phyloP scores from a whole-genome alignment of 495 filamentous ascomycete species.

The Xylaria acuta region DNA sequence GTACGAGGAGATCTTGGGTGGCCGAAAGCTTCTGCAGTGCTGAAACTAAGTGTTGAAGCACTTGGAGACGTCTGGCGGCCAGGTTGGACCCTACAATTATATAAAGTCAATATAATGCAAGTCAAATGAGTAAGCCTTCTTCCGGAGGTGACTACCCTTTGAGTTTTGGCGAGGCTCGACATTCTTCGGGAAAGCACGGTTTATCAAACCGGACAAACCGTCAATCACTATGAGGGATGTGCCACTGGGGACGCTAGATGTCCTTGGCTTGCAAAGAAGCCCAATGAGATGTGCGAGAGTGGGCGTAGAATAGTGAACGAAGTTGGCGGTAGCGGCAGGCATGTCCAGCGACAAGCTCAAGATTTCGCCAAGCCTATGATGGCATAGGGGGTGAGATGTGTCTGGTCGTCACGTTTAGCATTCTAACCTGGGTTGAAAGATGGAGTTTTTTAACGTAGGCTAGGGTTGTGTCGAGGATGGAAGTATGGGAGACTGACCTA shows the following conservation, averaged over 20 bases:
- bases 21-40: constrained; percentile 71
- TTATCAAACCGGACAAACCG: constrained; percentile 74
- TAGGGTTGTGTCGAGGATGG: background rate
- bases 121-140: constrained; percentile 30
- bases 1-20: constrained; percentile 68
- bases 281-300: constrained; percentile 79
- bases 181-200: constrained; percentile 69
- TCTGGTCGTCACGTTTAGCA: constrained; percentile 14
- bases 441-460: background rate
- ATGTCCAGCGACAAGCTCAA: constrained; percentile 17
- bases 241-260: constrained; percentile 61
- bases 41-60: constrained; percentile 53
- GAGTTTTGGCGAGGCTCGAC: constrained; percentile 35
- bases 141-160: constrained; percentile 34
- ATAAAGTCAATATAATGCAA: constrained; percentile 14
- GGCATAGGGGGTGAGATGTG: constrained; percentile 32
- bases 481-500: constrained; percentile 65
- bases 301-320: constrained; percentile 47
- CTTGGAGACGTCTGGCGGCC: constrained; percentile 48
- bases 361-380: constrained; percentile 35
- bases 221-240: constrained; percentile 78
- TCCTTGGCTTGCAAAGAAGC: constrained; percentile 67
- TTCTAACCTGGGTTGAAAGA: background rate
- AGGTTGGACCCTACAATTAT: constrained; percentile 40
- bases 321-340: constrained; percentile 28